Evolutionary conservation across 208 protist species (phyloP), one percentile per base, ranked within the genome.

Genomic region (Acanthamoeba comandoni): DNA sequence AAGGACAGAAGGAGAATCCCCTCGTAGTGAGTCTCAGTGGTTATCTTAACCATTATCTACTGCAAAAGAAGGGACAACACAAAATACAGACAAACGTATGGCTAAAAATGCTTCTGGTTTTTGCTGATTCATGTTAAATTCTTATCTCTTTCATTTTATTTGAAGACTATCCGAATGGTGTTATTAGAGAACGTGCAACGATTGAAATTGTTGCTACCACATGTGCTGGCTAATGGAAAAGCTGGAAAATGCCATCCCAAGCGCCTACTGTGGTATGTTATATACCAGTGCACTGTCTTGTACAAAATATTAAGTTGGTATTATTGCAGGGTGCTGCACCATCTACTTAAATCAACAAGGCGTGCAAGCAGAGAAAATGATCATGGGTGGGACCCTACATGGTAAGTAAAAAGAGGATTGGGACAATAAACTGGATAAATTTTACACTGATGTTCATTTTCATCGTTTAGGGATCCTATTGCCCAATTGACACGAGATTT

Each of bases 1-100:
- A 43, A 11, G 39, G 29, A n/a, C 60, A 43, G n/a, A 82, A 82
- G 49, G 51, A 82, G 48, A 52, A 82, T 26, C 71, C 71, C 12
- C 71, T 82, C n/a, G 49, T 82, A 2, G 48, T 52, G 4, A 52
- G 60, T 22, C 53, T 82, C 51, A 82, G 43, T 17, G 71, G 60
- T 5, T 82, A 82, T 19, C 71, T 82, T 52, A 82, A 0, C 71
- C 39, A 82, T 26, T 82, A 43, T 52, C 15, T 82, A 5, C 12
- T 60, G 22, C 71, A 82, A 52, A 82, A 82, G n/a, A 82, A 82
- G 48, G 71, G 60, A 26, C 71, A 82, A 15, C 71, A 60, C 71
- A 53, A 58, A n/a, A 58, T 82, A 17, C 71, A 82, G 35, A 82
- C 71, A 22, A 82, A 82, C 71, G 71, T 82, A 82, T 24, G 17